Evolutionary conservation across 768 basidiomycete genomes (phyloP).

Genomic region (Fomitopsis pulvina): DNA sequence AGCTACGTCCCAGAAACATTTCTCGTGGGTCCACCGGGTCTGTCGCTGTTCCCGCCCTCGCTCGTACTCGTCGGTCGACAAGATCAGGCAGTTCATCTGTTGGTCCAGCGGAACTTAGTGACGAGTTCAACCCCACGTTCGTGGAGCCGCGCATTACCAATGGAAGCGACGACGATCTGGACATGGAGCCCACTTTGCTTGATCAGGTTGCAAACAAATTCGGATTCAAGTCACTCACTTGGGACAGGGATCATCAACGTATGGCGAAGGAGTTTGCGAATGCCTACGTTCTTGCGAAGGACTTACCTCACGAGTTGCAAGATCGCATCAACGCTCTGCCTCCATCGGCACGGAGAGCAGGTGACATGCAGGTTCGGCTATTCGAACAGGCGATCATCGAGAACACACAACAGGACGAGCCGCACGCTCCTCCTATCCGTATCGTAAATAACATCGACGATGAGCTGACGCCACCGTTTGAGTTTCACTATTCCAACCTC

Average conservation of each 20-base stretch:
- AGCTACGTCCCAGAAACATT: conserved; percentile 1
- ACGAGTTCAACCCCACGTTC: background rate
- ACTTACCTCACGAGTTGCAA: conserved; percentile 59
- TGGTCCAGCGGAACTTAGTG: conserved; percentile 6
- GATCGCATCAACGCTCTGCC: conserved; percentile 58
- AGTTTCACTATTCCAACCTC: conserved; percentile 82
- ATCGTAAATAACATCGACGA: conserved; percentile 64
- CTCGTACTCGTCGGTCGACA: conserved; percentile 12
- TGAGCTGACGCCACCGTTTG: conserved; percentile 72
- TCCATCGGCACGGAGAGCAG: conserved; percentile 27
- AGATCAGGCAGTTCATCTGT: conserved; percentile 12
- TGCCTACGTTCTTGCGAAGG: conserved; percentile 23
- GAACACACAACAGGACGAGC: conserved; percentile 62
- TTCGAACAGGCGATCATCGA: conserved; percentile 63
- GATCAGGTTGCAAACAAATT: conserved; percentile 6
- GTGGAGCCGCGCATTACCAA: background rate
- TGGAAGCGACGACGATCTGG: background rate
- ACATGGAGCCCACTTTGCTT: background rate
- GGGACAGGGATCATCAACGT: conserved; percentile 11
- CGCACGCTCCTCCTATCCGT: conserved; percentile 57
- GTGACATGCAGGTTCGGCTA: conserved; percentile 40
- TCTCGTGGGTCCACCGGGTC: conserved; percentile 4
- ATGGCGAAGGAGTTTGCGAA: conserved; percentile 15
- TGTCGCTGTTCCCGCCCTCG: background rate
- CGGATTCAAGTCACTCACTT: conserved; percentile 15